phyloP scores from a whole-genome alignment of 306 rosid genomes.

The Carpinus viminea region DNA sequence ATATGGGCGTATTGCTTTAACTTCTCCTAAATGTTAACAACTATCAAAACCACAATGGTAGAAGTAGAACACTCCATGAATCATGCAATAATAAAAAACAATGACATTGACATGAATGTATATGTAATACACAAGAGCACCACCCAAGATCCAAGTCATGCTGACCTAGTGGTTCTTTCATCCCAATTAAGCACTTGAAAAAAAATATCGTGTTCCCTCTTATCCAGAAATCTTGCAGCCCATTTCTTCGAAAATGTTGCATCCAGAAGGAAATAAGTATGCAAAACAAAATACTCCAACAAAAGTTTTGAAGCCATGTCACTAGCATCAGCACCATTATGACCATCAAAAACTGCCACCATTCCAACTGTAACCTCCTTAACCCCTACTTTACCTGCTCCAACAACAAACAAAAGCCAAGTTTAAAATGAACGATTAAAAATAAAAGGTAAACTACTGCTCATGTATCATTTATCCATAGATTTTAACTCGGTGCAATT shows the following conservation, averaged over 20 bases:
- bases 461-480: neutral
- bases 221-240: conserved; percentile 38
- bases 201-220: conserved; percentile 38
- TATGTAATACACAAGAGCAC: conserved; percentile 35
- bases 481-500: neutral
- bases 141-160: conserved; percentile 57
- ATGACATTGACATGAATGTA: neutral
- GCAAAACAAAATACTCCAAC: conserved; percentile 85
- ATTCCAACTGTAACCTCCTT: conserved; percentile 80
- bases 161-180: conserved; percentile 42
- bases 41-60: neutral
- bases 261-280: conserved; percentile 90
- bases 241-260: conserved; percentile 67
- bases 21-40: neutral
- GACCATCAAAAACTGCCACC: conserved; percentile 94
- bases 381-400: conserved; percentile 61
- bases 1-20: neutral
- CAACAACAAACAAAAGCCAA: conserved; percentile 22
- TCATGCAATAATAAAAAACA: neutral
- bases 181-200: conserved; percentile 50
- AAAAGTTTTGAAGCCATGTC: conserved; percentile 88
- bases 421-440: neutral
- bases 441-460: neutral
- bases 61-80: neutral
- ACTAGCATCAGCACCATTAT: conserved; percentile 94